Percentiles rank a stretch among this genome's conserved stretches.
Evolutionary conservation across 352 stramenopile species (phyloP).

Genomic region (Globisporangium apiculatum): DNA sequence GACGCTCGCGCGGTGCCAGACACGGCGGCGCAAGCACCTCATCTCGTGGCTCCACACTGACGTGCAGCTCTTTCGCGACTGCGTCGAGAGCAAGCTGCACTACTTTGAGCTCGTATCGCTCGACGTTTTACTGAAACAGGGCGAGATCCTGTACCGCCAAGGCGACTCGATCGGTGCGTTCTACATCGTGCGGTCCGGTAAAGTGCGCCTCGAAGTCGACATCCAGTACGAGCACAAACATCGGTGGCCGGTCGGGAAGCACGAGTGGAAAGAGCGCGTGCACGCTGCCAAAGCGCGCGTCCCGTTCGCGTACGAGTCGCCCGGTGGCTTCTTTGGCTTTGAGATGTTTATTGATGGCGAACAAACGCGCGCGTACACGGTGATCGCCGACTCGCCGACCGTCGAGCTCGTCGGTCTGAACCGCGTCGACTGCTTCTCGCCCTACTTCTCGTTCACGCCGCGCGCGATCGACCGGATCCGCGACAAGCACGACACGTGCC

Average conservation of each 20-base stretch:
- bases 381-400: slow-evolving; percentile 38
- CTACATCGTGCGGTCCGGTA: slow-evolving; percentile 56
- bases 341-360: slow-evolving; percentile 62
- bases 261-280: slow-evolving; percentile 48
- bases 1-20: slow-evolving; percentile 56
- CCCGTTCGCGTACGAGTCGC: slow-evolving; percentile 41
- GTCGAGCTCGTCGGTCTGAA: slow-evolving; percentile 61
- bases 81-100: slow-evolving; percentile 65
- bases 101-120: slow-evolving; percentile 77
- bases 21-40: slow-evolving; percentile 52
- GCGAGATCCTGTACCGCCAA: slow-evolving; percentile 52
- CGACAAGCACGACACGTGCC: slow-evolving; percentile 43
- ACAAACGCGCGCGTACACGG: slow-evolving; percentile 44
- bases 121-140: slow-evolving; percentile 51
- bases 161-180: slow-evolving; percentile 56
- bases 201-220: slow-evolving; percentile 52
- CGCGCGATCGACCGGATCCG: slow-evolving; percentile 50
- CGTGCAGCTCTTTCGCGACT: slow-evolving; percentile 60
- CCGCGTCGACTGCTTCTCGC: slow-evolving; percentile 65
- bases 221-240: slow-evolving; percentile 65
- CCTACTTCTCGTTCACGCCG: slow-evolving; percentile 64
- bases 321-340: slow-evolving; percentile 54
- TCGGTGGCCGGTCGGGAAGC: slow-evolving; percentile 43
- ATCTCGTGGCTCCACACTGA: slow-evolving; percentile 65
- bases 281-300: slow-evolving; percentile 43